Evolutionary conservation across 2,329 filamentous ascomycete genomes (phyloP), one percentile per base, ranked within the genome.

Genomic region (Gremmenia infestans): DNA sequence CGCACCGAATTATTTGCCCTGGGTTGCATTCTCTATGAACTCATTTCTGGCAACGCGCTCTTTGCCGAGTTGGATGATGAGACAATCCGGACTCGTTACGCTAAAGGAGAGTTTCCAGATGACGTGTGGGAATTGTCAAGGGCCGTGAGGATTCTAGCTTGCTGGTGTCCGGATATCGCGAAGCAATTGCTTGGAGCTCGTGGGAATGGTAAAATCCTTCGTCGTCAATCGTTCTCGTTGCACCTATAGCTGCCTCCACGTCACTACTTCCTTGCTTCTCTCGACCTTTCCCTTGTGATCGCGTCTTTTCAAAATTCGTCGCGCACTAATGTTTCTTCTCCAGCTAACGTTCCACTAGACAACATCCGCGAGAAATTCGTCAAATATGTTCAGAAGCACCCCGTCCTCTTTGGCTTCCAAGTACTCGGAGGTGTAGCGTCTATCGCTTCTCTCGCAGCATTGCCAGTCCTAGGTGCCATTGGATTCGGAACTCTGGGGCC

Each of bases 401-500:
- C 57, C 7, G 22, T 58, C 36, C 55, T 48, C 23, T 57, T 60
- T 43, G 48, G 54, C 28, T 17, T 60, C 28, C 50, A 54, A 48
- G 43, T 58, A 17, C 17, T 50, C n/a, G 58, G 58, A 19, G 52
- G 55, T 2, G 37, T 53, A 40, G 22, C 23, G 14, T 45, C 55
- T 2, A 9, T 60, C 7, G 52, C 59, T 5, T 56, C 61, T 35
- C 22, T 59, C 14, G 46, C 52, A 23, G 54, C 55, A 32, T 43
- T 60, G 5, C 59, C 64, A 9, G 46, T 64, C 32, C 60, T 68
- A 19, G 61, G 60, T 9, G 57, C 58, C 17, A 54, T 60, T 2
- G 65, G 65, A 35, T 69, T 69, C 40, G 54, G 49, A 43, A 57
- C 61, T n/a, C 36, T 55, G 15, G 66, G 66, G 2, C 63, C 63